Evolutionary conservation across 1,284 basidiomycete species (phyloP).

Genomic region (Anthracocystis setariae): DNA sequence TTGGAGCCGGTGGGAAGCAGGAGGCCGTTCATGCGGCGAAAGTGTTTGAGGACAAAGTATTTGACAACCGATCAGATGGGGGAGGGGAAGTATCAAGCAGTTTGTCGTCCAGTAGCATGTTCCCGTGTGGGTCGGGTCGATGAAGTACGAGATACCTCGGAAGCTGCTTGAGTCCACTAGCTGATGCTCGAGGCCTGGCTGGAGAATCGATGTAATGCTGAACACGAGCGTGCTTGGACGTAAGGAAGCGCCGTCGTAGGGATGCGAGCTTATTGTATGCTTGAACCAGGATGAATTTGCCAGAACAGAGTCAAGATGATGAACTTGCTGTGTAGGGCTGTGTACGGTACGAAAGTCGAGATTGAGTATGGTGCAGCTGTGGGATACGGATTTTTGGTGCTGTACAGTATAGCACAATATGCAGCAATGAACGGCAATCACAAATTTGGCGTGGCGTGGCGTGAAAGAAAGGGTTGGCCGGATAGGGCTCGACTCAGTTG

Average conservation of each 20-base stretch:
- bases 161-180: constrained; percentile 23
- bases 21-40: constrained; percentile 42
- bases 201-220: background rate
- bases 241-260: background rate
- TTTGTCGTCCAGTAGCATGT: constrained; percentile 38
- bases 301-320: background rate
- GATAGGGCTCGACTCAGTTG: background rate
- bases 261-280: background rate
- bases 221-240: background rate
- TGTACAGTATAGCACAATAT: background rate
- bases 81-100: constrained; percentile 17
- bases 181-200: constrained; percentile 19
- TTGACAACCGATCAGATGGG: constrained; percentile 10
- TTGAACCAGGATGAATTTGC: too few relatives aligned
- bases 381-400: constrained; percentile 8
- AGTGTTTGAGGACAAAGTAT: background rate
- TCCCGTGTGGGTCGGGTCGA: constrained; percentile 24
- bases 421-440: background rate
- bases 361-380: constrained; percentile 7
- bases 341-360: too few relatives aligned
- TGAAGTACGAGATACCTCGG: constrained; percentile 22
- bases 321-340: too few relatives aligned
- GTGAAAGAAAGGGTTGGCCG: background rate
- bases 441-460: background rate
- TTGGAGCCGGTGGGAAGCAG: constrained; percentile 44